phyloP scores from a whole-genome alignment of 2,329 filamentous ascomycete species.

The Botryosphaeria dothidea region DNA sequence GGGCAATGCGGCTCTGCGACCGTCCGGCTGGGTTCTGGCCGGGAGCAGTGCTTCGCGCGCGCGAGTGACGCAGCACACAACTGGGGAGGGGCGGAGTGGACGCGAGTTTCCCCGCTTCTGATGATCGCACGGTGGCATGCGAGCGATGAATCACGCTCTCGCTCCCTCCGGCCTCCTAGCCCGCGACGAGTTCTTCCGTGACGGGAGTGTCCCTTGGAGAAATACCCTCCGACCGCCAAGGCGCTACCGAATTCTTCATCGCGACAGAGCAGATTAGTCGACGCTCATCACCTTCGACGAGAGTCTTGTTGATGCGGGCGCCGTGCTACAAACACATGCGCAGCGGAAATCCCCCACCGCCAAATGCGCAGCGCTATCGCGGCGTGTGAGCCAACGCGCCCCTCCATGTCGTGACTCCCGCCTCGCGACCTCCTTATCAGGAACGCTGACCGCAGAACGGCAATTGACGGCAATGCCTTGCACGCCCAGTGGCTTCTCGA shows the following conservation, averaged over 20 bases:
- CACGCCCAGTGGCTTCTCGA: neutral
- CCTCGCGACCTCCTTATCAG: neutral
- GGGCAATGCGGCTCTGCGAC: slow-evolving; percentile 16
- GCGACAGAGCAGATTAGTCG: too few relatives aligned
- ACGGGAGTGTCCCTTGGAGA: neutral
- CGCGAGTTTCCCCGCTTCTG: slow-evolving; percentile 10
- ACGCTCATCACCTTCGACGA: too few relatives aligned
- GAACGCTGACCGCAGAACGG: neutral
- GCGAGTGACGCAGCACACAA: neutral
- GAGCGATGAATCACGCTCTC: neutral
- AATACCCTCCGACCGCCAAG: neutral
- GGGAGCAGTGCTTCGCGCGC: neutral
- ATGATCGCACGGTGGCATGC: neutral
- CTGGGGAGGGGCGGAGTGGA: neutral
- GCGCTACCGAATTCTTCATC: too few relatives aligned
- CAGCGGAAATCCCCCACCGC: neutral
- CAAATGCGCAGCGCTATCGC: neutral
- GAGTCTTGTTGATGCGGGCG: neutral
- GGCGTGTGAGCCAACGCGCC: neutral
- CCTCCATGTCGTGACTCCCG: neutral
- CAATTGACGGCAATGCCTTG: neutral
- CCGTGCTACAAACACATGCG: neutral
- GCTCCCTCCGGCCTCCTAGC: neutral
- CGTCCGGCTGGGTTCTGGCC: neutral
- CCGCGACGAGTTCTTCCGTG: neutral